Conservation (phyloP, 2,329 filamentous ascomycete genomes). For the Venturia aucupariae region DNA sequence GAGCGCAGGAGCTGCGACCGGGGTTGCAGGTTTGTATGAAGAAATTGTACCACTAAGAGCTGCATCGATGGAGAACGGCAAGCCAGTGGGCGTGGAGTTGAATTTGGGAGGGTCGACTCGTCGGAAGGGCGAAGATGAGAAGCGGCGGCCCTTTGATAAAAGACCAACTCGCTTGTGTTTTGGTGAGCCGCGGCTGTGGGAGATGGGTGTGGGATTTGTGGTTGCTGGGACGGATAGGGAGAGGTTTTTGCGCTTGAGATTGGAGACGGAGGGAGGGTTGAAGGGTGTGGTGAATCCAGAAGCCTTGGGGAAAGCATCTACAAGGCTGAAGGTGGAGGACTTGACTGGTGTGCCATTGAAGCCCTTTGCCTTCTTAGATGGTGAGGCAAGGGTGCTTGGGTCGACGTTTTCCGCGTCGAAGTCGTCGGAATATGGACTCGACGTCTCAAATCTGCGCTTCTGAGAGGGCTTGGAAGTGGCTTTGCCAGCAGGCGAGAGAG, state of each 20-base stretch:
- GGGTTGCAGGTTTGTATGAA: slow-evolving; percentile 43
- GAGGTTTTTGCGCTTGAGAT: slow-evolving; percentile 30
- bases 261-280: slow-evolving; percentile 20
- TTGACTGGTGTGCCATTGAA: slow-evolving; percentile 29
- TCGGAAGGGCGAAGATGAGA: slow-evolving; percentile 51
- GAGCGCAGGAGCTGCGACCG: slow-evolving; percentile 23
- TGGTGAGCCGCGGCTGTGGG: slow-evolving; percentile 62
- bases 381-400: slow-evolving; percentile 40
- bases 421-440: slow-evolving; percentile 33
- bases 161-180: slow-evolving; percentile 61
- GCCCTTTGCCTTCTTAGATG: slow-evolving; percentile 45
- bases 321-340: slow-evolving; percentile 32
- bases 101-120: slow-evolving; percentile 65
- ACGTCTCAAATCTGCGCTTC: slow-evolving; percentile 37
- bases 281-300: slow-evolving; percentile 17
- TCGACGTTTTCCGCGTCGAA: slow-evolving; percentile 51
- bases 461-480: slow-evolving; percentile 21
- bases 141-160: slow-evolving; percentile 52
- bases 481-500: slow-evolving; percentile 5
- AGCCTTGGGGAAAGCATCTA: slow-evolving; percentile 17
- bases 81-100: slow-evolving; percentile 33
- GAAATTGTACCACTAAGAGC: slow-evolving; percentile 70
- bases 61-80: slow-evolving; percentile 77
- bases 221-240: slow-evolving; percentile 30
- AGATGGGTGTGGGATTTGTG: slow-evolving; percentile 34